Evolutionary conservation across 345 rosid genomes (phyloP).

Genomic region (Syzygium oleosum): DNA sequence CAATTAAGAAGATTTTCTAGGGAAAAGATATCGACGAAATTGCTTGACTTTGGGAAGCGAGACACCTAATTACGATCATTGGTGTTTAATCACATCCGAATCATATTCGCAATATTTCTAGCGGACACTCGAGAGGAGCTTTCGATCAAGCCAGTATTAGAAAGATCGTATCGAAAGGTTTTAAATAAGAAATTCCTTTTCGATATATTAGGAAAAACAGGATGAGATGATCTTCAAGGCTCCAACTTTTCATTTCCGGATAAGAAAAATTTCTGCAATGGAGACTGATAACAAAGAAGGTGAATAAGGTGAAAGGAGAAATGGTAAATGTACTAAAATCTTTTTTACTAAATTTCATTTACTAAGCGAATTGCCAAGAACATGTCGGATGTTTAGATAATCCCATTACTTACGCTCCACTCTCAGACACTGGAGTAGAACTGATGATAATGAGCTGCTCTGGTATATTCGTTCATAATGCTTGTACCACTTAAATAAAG

Average conservation of each 20-base stretch:
- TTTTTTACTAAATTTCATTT: background rate
- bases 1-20: background rate
- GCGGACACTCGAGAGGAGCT: background rate
- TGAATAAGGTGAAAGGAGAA: background rate
- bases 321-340: background rate
- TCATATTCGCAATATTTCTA: background rate
- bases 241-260: background rate
- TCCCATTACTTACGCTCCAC: background rate
- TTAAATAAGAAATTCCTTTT: background rate
- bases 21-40: background rate
- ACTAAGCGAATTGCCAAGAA: background rate
- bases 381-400: background rate
- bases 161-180: background rate
- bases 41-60: background rate
- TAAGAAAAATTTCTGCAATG: background rate
- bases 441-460: background rate
- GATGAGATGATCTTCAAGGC: background rate
- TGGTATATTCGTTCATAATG: background rate
- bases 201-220: background rate
- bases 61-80: background rate
- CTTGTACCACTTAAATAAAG: background rate
- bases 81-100: background rate
- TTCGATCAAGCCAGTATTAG: background rate
- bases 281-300: background rate
- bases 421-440: background rate